phyloP scores from a whole-genome alignment of 2,329 filamentous ascomycete genomes.

The Grosmannia huntii region DNA sequence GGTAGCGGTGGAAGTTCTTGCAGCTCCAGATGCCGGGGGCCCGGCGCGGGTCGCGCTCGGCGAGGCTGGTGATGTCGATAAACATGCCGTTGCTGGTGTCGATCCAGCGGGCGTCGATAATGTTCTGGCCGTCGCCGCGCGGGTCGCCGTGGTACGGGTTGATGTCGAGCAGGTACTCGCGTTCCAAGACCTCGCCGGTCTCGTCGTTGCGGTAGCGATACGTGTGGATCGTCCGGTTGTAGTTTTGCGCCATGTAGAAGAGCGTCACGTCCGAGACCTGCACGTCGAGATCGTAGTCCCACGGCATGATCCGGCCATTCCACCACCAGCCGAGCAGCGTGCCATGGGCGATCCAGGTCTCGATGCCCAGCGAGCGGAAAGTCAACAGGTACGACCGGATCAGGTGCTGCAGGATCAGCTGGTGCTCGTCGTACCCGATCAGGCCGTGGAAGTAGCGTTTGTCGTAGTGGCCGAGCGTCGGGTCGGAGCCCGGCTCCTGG shows the following conservation, averaged over 20 bases:
- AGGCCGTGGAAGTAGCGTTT: slow-evolving; percentile 50
- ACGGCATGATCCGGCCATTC: slow-evolving; percentile 66
- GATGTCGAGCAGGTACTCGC: slow-evolving; percentile 59
- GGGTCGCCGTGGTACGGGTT: slow-evolving; percentile 57
- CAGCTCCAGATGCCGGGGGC: slow-evolving; percentile 60
- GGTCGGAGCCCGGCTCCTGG: slow-evolving; percentile 47
- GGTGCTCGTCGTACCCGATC: slow-evolving; percentile 55
- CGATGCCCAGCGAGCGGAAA: slow-evolving; percentile 50
- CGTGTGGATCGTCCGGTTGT: slow-evolving; percentile 55
- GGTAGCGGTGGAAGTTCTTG: slow-evolving; percentile 68
- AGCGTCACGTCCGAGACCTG: slow-evolving; percentile 61
- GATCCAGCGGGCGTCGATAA: slow-evolving; percentile 79
- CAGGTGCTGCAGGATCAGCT: slow-evolving; percentile 53
- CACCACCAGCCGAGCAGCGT: slow-evolving; percentile 83
- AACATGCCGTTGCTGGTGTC: slow-evolving; percentile 64
- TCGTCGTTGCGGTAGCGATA: slow-evolving; percentile 33
- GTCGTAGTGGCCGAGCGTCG: slow-evolving; percentile 62
- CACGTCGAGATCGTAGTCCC: slow-evolving; percentile 77
- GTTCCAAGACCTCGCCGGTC: slow-evolving; percentile 27
- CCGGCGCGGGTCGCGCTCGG: slow-evolving; percentile 47
- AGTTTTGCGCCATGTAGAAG: slow-evolving; percentile 46
- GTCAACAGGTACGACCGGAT: slow-evolving; percentile 61
- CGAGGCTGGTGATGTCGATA: slow-evolving; percentile 70
- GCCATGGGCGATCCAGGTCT: slow-evolving; percentile 81
- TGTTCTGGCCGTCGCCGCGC: slow-evolving; percentile 55